Evolutionary conservation across 768 basidiomycete genomes (phyloP).

Genomic region (Daedalea quercina): DNA sequence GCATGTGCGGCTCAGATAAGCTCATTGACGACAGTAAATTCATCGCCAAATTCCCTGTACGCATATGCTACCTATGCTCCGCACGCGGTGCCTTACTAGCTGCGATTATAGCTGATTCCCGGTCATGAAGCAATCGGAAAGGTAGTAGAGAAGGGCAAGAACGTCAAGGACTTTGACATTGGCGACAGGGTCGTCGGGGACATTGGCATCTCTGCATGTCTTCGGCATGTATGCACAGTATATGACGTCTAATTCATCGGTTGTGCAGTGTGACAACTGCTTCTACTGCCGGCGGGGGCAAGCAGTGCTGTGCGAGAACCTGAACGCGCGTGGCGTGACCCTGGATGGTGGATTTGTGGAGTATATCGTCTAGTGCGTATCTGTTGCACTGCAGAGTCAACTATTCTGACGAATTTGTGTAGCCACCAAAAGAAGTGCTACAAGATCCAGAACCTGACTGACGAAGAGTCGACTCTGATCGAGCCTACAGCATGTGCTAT

Average conservation of each 20-base stretch:
- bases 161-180: slow-evolving; percentile 68
- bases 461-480: slow-evolving; percentile 82
- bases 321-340: slow-evolving; percentile 74
- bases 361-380: slow-evolving; percentile 77
- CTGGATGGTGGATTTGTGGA: slow-evolving; percentile 87
- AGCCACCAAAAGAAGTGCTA: slow-evolving; percentile 75
- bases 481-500: slow-evolving; percentile 91
- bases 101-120: slow-evolving; percentile 48
- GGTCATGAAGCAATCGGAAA: slow-evolving; percentile 73
- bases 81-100: neutral
- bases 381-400: neutral
- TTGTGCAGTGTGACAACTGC: slow-evolving; percentile 66
- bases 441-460: slow-evolving; percentile 81
- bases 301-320: slow-evolving; percentile 79
- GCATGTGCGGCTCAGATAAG: slow-evolving; percentile 64
- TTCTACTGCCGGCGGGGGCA: slow-evolving; percentile 85
- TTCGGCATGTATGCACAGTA: neutral
- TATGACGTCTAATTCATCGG: slow-evolving; percentile 2
- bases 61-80: slow-evolving; percentile 11
- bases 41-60: slow-evolving; percentile 60
- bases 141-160: slow-evolving; percentile 70
- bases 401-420: neutral
- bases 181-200: slow-evolving; percentile 88
- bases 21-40: slow-evolving; percentile 62
- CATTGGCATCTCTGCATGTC: slow-evolving; percentile 59